Evolutionary conservation across 495 filamentous ascomycete species (phyloP).

Genomic region (Rostrohypoxylon terebratum): DNA sequence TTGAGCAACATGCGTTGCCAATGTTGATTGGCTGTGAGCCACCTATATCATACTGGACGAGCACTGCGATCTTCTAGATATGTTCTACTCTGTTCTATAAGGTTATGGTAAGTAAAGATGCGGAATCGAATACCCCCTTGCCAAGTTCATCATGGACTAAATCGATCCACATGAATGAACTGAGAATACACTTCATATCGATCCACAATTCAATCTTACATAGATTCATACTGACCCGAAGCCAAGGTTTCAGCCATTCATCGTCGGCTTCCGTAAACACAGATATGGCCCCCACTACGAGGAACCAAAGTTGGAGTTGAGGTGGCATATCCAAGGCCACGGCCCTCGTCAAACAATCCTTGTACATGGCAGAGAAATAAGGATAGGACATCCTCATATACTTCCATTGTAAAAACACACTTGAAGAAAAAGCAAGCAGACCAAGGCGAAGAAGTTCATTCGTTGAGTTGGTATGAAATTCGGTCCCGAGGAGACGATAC

Average conservation of each 20-base stretch:
- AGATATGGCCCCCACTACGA: slow-evolving; percentile 52
- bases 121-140: slow-evolving; percentile 29
- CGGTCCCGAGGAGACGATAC: slow-evolving; percentile 55
- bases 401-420: slow-evolving; percentile 59
- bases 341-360: slow-evolving; percentile 13
- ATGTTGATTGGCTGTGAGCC: not conserved
- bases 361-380: slow-evolving; percentile 36
- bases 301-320: slow-evolving; percentile 48
- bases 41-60: not conserved
- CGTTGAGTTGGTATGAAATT: slow-evolving; percentile 44
- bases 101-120: not conserved
- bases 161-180: slow-evolving; percentile 53
- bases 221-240: slow-evolving; percentile 36
- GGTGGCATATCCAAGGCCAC: not conserved
- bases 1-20: not conserved
- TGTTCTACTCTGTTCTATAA: not conserved
- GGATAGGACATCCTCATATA: slow-evolving; percentile 44
- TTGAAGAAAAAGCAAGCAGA: slow-evolving; percentile 54
- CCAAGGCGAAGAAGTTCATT: slow-evolving; percentile 56
- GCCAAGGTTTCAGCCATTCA: slow-evolving; percentile 46
- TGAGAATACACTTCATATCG: slow-evolving; percentile 45
- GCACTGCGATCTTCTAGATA: not conserved
- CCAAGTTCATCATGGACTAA: slow-evolving; percentile 51
- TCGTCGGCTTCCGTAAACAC: slow-evolving; percentile 48
- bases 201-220: slow-evolving; percentile 46